These are phyloP conservation scores for Diophrys sp. DNA, from an alignment of 73 alveolate genomes.

Conservation along the genomic window DNA sequence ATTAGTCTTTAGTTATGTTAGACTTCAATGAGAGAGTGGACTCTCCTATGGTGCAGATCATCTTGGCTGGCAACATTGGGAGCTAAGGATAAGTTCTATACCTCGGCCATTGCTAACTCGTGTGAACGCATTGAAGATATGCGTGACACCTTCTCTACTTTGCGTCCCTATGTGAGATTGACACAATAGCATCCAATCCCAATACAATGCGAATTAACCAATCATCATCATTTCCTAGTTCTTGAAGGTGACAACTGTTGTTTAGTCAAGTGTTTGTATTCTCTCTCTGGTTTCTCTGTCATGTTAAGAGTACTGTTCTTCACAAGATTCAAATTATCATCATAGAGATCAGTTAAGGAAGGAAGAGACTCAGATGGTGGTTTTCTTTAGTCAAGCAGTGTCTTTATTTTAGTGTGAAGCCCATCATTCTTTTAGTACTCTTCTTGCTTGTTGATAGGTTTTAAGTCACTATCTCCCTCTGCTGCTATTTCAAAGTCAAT, in stretches of 20 bases:
- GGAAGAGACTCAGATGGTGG: conserved; percentile 70
- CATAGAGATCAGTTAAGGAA: conserved; percentile 58
- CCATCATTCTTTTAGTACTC: conserved; percentile 45
- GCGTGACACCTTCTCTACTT: conserved; percentile 1
- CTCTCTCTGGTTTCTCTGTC: background rate
- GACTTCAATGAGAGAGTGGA: no score
- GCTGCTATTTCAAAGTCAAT: conserved; percentile 58
- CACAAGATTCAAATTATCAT: conserved; percentile 53
- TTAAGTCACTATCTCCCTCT: conserved; percentile 29
- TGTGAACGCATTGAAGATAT: background rate
- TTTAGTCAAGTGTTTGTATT: background rate
- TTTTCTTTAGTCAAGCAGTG: conserved; percentile 57
- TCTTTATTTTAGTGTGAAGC: conserved; percentile 51
- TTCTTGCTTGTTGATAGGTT: conserved; percentile 57
- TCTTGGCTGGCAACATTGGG: conserved; percentile 49
- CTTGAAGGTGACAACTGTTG: background rate
- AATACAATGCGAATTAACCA: conserved; percentile 64
- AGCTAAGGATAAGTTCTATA: conserved; percentile 18
- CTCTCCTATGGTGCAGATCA: conserved; percentile 29
- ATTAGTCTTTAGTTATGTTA: no score
- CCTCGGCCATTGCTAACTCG: background rate
- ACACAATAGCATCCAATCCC: conserved; percentile 53
- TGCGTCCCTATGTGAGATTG: conserved; percentile 23
- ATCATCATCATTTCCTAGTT: background rate
- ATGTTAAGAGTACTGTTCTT: background rate